A percentile compares a stretch with the other conserved stretches of the same genome.
Conservation (phyloP, 306 rosid genomes). For the Trifolium fragiferum region DNA sequence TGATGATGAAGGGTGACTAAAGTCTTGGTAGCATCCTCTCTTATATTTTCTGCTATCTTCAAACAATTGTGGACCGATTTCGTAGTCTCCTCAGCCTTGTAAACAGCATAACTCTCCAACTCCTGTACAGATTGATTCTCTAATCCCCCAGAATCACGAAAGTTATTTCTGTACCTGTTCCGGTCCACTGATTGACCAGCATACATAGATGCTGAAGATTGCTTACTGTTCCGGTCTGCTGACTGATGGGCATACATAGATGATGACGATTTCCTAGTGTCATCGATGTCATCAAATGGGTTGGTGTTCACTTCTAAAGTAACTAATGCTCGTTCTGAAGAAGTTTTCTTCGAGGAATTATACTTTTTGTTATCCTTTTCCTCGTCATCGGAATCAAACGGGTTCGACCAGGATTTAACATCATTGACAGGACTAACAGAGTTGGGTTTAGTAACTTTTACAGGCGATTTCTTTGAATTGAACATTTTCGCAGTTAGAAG, state of each 20-base stretch:
- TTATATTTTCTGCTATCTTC: conserved; percentile 90
- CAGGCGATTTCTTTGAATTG: conserved; percentile 75
- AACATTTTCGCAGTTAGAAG: conserved; percentile 57
- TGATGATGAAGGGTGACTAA: conserved; percentile 85
- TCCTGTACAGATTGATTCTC: conserved; percentile 91
- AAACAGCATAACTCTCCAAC: conserved; percentile 77
- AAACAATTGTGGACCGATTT: conserved; percentile 73
- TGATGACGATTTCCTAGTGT: conserved; percentile 49
- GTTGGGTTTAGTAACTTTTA: conserved; percentile 57
- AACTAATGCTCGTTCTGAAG: conserved; percentile 57
- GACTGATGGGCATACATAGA: neutral
- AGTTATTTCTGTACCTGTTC: conserved; percentile 75
- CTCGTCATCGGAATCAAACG: conserved; percentile 66
- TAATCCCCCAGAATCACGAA: conserved; percentile 79
- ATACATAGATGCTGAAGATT: conserved; percentile 49
- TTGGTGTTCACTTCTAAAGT: conserved; percentile 58
- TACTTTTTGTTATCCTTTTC: conserved; percentile 46
- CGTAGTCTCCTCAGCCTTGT: conserved; percentile 93
- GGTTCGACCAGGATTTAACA: conserved; percentile 61
- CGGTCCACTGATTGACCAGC: conserved; percentile 52
- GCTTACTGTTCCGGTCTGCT: conserved; percentile 26
- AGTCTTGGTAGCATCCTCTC: conserved; percentile 90
- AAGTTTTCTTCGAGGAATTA: conserved; percentile 52
- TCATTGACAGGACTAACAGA: conserved; percentile 55
- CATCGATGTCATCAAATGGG: conserved; percentile 71